Percentiles rank a stretch among this genome's conserved stretches.
Evolutionary conservation across 2,329 filamentous ascomycete species (phyloP).

Genomic region (Myriosclerotinia scirpicola): DNA sequence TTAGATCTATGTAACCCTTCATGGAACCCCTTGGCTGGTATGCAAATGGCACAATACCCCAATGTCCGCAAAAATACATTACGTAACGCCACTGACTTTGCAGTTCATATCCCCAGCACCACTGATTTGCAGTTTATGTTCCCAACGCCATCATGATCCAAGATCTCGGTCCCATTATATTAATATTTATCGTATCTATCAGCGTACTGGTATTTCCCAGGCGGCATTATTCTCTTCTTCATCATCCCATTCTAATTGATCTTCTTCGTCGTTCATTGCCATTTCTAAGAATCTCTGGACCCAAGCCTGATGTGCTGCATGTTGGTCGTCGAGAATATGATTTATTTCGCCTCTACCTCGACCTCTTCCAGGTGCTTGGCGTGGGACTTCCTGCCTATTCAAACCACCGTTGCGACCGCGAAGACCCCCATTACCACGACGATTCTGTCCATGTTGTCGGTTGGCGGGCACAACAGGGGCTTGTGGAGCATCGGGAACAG

Average conservation of each 20-base stretch:
- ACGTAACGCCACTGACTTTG: neutral
- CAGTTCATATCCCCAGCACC: neutral
- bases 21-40: neutral
- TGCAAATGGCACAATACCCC: neutral
- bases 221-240: slow-evolving; percentile 48
- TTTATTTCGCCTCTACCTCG: slow-evolving; percentile 13
- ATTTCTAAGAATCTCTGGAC: slow-evolving; percentile 41
- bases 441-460: slow-evolving; percentile 16
- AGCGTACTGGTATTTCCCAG: slow-evolving; percentile 45
- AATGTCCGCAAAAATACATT: neutral
- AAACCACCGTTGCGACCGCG: slow-evolving; percentile 16
- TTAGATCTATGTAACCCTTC: neutral
- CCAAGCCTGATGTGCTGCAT: slow-evolving; percentile 38
- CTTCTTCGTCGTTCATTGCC: slow-evolving; percentile 41
- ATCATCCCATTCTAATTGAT: slow-evolving; percentile 41
- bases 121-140: neutral
- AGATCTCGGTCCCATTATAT: neutral
- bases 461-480: slow-evolving; percentile 19
- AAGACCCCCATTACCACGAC: slow-evolving; percentile 10
- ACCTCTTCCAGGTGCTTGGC: neutral
- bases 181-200: slow-evolving; percentile 19
- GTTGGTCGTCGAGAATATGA: slow-evolving; percentile 24
- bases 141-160: neutral
- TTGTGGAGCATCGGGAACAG: slow-evolving; percentile 31
- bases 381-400: slow-evolving; percentile 8